phyloP scores from a whole-genome alignment of 768 basidiomycete genomes.

The Hygrocybe coccinea region DNA sequence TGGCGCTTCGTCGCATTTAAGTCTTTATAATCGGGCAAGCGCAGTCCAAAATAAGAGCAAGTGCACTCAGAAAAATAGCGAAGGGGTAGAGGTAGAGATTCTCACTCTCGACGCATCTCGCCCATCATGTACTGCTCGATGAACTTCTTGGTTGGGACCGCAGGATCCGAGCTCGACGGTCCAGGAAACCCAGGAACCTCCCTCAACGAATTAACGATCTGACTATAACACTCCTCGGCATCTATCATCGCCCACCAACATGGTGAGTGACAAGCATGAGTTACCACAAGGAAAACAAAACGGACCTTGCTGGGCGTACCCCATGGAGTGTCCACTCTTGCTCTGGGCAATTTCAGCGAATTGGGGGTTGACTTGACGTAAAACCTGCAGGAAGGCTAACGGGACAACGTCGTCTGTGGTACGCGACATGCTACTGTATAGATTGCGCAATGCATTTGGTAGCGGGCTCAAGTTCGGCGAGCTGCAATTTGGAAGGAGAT shows the following conservation, averaged over 20 bases:
- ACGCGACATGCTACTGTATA: slow-evolving; percentile 67
- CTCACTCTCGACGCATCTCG: slow-evolving; percentile 65
- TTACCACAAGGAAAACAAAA: not conserved
- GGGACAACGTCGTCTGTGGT: slow-evolving; percentile 79
- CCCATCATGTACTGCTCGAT: slow-evolving; percentile 81
- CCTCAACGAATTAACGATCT: slow-evolving; percentile 66
- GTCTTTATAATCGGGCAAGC: slow-evolving; percentile 36
- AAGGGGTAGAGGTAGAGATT: slow-evolving; percentile 1
- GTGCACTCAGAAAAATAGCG: not conserved
- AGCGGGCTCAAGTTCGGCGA: slow-evolving; percentile 32
- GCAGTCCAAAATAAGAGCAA: no score
- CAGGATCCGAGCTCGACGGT: slow-evolving; percentile 7
- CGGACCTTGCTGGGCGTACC: slow-evolving; percentile 77
- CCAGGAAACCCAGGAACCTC: slow-evolving; percentile 53
- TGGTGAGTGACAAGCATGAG: not conserved
- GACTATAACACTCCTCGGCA: slow-evolving; percentile 86
- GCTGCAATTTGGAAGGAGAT: not conserved
- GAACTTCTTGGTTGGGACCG: slow-evolving; percentile 45
- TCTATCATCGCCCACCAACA: slow-evolving; percentile 42
- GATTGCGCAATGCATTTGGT: slow-evolving; percentile 54
- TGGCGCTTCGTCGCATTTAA: slow-evolving; percentile 76
- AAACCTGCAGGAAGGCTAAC: slow-evolving; percentile 53
- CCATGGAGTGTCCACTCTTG: slow-evolving; percentile 33
- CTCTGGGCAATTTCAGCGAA: slow-evolving; percentile 70
- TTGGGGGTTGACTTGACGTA: slow-evolving; percentile 80